Base-by-base conservation (phyloP, 2,329 filamentous ascomycete species). In the Paecilomyces sp. region DNA sequence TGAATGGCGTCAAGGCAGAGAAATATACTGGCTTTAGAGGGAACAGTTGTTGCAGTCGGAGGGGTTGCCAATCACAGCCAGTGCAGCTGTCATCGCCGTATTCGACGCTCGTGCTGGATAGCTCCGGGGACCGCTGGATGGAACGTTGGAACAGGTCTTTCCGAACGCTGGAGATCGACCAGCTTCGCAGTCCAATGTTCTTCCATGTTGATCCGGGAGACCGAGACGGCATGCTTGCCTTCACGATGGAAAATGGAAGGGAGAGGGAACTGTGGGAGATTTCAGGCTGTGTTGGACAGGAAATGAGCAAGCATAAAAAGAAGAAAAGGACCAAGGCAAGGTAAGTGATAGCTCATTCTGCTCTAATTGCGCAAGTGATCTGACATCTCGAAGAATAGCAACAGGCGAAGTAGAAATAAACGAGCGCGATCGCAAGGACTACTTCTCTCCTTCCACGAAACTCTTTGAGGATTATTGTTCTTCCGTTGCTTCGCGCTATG, bases 181-280 rank as follows among this genome's bases (percentile, higher is more conserved):
- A 92, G 66, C 76, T 94, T 47, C 81, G 90, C 15, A 92, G 88
- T 64, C 90, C 89, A 0, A 89, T 93, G 87, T 89, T 92, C 67
- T 93, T 91, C 77, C 90, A 94, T 68, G 80, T 90, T 13, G 89
- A 93, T 67, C 90, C 90, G 0, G 79, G 83, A 0, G 89, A 93
- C 71, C 80, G 89, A 1, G 90, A 93, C 74, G 87, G 87, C 0
- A 75, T 93, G 66, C 75, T 92, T 24, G 87, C 85, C 0, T 89
- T 87, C 72, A 82, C 88, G 0, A 85, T 89, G 66, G 80, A 83
- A 59, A 77, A 82, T 18, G 81, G 81, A 0, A 75, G 85, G n/a
- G 81, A 85, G 60, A 73, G 75, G 5, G 88, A 93, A 66, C 73
- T 92, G 8, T 78, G 83, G 54, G 88, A 92, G 73, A 87, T 93